phyloP scores from a whole-genome alignment of 116 monocot species.

The Dioscorea cayenensis region DNA sequence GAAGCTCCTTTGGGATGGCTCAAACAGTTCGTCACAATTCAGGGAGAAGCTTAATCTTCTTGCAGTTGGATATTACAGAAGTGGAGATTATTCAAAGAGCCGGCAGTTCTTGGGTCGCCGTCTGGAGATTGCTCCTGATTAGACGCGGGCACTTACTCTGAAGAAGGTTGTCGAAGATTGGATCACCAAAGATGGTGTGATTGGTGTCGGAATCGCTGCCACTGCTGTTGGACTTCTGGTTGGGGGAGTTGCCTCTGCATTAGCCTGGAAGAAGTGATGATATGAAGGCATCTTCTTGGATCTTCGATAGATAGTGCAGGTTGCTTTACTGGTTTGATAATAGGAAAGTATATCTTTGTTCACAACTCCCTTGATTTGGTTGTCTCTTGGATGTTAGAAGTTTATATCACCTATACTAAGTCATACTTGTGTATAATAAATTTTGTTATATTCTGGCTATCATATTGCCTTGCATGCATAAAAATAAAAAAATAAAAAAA shows the following conservation, averaged over 20 bases:
- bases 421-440: no score
- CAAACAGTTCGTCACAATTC: slow-evolving; percentile 51
- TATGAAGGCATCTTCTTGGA: no score
- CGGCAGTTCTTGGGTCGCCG: slow-evolving; percentile 73
- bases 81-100: slow-evolving; percentile 84
- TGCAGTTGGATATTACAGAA: slow-evolving; percentile 93
- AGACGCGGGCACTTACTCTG: slow-evolving; percentile 70
- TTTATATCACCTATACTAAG: no score
- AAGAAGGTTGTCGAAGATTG: slow-evolving; percentile 62
- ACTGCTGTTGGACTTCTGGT: slow-evolving; percentile 56
- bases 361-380: no score
- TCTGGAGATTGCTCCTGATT: slow-evolving; percentile 81
- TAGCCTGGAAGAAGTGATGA: slow-evolving; percentile 53
- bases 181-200: slow-evolving; percentile 69
- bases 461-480: no score
- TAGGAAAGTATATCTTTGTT: no score
- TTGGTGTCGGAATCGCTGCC: slow-evolving; percentile 72
- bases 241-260: slow-evolving; percentile 56
- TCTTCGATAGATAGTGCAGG: no score
- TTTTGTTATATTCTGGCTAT: no score
- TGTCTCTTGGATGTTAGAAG: no score
- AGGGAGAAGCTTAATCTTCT: slow-evolving; percentile 90
- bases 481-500: no score
- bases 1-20: slow-evolving; percentile 77
- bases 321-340: no score